Percentiles rank a stretch among this genome's conserved stretches.
phyloP scores from a whole-genome alignment of 2,329 filamentous ascomycete genomes.

The Coniochaeta hoffmannii region DNA sequence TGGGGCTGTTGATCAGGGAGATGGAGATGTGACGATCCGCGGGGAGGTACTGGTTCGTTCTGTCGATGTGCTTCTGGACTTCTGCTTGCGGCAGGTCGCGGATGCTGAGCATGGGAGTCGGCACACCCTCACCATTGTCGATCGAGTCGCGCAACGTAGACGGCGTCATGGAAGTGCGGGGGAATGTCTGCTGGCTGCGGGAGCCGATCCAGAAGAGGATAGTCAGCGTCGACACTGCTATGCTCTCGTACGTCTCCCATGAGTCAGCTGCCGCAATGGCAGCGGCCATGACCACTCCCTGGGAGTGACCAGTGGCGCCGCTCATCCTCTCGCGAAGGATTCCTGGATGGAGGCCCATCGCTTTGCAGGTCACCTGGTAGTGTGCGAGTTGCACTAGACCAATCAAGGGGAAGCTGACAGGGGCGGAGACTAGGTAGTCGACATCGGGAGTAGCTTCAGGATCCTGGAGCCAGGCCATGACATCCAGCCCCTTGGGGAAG shows the following conservation, averaged over 20 bases:
- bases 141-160: conserved; percentile 86
- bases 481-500: conserved; percentile 92
- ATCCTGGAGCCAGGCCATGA: conserved; percentile 88
- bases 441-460: conserved; percentile 84
- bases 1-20: conserved; percentile 91
- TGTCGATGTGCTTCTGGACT: conserved; percentile 93
- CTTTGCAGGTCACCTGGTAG: conserved; percentile 90
- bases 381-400: conserved; percentile 93
- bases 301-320: conserved; percentile 92
- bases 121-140: conserved; percentile 88
- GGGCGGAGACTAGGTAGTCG: conserved; percentile 89
- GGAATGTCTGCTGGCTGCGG: conserved; percentile 94
- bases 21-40: conserved; percentile 89
- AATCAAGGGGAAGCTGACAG: conserved; percentile 93
- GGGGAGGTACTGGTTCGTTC: conserved; percentile 93
- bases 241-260: conserved; percentile 85
- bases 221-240: conserved; percentile 72
- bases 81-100: conserved; percentile 82
- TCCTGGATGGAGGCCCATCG: conserved; percentile 81
- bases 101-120: conserved; percentile 97
- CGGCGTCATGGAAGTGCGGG: conserved; percentile 86
- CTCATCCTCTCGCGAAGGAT: conserved; percentile 76
- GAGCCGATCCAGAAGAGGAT: conserved; percentile 99
- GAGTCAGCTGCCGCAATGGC: conserved; percentile 84
- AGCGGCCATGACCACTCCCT: conserved; percentile 89